Evolutionary conservation across 371 early-diverging fungal genomes (phyloP).

Genomic region (Mucor ambiguus): DNA sequence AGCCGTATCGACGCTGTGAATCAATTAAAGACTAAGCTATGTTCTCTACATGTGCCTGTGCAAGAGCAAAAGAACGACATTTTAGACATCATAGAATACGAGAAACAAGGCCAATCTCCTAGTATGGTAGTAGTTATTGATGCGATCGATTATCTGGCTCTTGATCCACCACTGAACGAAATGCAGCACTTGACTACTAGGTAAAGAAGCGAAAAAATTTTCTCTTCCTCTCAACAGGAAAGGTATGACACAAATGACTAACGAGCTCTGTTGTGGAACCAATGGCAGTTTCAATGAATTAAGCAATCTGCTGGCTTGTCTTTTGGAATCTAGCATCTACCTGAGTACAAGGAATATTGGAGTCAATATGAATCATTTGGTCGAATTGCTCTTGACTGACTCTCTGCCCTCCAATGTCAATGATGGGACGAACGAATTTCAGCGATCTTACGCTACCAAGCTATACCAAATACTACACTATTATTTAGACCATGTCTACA

Average conservation of each 20-base stretch:
- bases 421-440: not conserved
- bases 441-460: not conserved
- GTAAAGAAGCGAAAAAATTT: constrained; percentile 11
- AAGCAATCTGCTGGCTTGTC: constrained; percentile 1
- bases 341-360: constrained; percentile 2
- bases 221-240: not conserved
- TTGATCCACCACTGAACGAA: not conserved
- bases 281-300: constrained; percentile 11
- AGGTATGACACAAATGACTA: constrained; percentile 9
- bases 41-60: constrained; percentile 18
- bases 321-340: constrained; percentile 12
- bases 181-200: constrained; percentile 2
- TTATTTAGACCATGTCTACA: constrained; percentile 3
- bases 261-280: constrained; percentile 14
- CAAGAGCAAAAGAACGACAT: constrained; percentile 11
- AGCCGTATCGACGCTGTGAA: constrained; percentile 25
- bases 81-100: constrained; percentile 28
- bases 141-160: constrained; percentile 17
- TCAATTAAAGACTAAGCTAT: constrained; percentile 23
- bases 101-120: constrained; percentile 37
- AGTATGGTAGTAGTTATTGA: constrained; percentile 32
- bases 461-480: constrained; percentile 10
- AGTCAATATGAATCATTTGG: constrained; percentile 1
- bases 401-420: not conserved
- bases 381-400: constrained; percentile 15